Evolutionary conservation across 2,329 filamentous ascomycete genomes (phyloP).

Genomic region (Hypoxylon sp.): DNA sequence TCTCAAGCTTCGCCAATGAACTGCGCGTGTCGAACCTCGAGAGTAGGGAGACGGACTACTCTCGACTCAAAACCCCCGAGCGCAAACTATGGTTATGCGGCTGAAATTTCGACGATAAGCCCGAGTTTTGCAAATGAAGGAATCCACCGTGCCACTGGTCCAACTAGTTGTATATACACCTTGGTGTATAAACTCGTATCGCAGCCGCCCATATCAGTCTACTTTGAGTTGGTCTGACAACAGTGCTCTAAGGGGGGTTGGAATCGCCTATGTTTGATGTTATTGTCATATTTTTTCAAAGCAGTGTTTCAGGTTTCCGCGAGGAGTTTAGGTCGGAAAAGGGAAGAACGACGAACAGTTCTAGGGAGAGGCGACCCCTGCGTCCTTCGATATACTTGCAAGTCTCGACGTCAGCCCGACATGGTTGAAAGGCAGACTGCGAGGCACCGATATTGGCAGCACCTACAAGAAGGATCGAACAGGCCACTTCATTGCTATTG

Average conservation of each 20-base stretch:
- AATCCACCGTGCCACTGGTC: neutral
- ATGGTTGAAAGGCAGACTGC: no score
- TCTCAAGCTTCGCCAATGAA: slow-evolving; percentile 50
- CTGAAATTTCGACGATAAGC: neutral
- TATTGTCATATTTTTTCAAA: slow-evolving; percentile 1
- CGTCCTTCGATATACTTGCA: neutral
- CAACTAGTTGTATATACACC: slow-evolving; percentile 17
- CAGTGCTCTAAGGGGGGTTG: neutral
- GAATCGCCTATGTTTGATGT: slow-evolving; percentile 1
- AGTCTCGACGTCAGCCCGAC: no score
- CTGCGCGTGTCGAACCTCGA: neutral
- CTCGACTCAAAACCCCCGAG: neutral
- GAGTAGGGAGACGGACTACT: neutral
- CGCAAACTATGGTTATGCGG: neutral
- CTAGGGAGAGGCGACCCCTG: neutral
- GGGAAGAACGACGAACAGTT: neutral
- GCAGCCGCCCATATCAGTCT: slow-evolving; percentile 3
- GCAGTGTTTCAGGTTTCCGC: slow-evolving; percentile 12
- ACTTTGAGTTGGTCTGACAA: slow-evolving; percentile 1
- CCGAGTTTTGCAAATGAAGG: slow-evolving; percentile 2
- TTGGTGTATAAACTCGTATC: slow-evolving; percentile 10
- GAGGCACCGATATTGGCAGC: no score
- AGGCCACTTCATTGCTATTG: neutral
- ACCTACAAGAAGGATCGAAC: neutral
- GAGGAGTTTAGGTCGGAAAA: slow-evolving; percentile 31